Conservation (phyloP, 2,329 filamentous ascomycete genomes). For the Nakataea oryzae region DNA sequence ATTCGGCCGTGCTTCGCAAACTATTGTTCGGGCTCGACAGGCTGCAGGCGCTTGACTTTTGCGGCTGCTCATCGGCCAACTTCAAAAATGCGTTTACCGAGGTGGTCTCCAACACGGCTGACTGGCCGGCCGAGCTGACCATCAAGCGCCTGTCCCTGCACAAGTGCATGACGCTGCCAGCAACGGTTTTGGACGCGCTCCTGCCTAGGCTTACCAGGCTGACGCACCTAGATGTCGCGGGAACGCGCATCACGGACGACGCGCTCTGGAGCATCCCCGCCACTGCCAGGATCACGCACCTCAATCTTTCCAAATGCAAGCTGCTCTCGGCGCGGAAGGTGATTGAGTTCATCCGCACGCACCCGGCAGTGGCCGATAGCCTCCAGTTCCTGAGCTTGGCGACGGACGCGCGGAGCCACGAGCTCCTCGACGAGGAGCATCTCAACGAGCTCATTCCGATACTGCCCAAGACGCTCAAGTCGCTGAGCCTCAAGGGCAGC, state of each 20-base stretch:
- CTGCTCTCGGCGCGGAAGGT: constrained; percentile 55
- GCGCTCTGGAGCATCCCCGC: constrained; percentile 60
- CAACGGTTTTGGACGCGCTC: constrained; percentile 56
- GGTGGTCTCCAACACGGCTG: constrained; percentile 14
- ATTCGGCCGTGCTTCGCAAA: constrained; percentile 56
- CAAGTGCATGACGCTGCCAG: constrained; percentile 63
- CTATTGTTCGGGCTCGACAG: constrained; percentile 56
- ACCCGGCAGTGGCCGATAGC: constrained; percentile 54
- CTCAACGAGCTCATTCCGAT: constrained; percentile 53
- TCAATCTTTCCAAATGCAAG: constrained; percentile 69
- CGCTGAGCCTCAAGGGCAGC: constrained; percentile 66
- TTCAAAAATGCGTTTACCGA: constrained; percentile 59
- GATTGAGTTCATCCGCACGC: constrained; percentile 59
- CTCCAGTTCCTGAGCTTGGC: constrained; percentile 66
- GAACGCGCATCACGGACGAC: constrained; percentile 63
- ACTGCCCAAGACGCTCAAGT: constrained; percentile 58
- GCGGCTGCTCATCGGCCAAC: constrained; percentile 56
- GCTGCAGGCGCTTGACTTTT: constrained; percentile 64
- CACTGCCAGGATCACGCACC: constrained; percentile 64
- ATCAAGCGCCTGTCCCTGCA: constrained; percentile 65
- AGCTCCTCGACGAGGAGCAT: constrained; percentile 57
- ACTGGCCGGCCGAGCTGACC: constrained; percentile 20
- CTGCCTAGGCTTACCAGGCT: constrained; percentile 59
- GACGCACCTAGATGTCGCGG: constrained; percentile 72
- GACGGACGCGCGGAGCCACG: constrained; percentile 60